Percentiles rank a stretch among this genome's conserved stretches.
These are phyloP conservation scores for Komagataella populi DNA, from an alignment of 805 yeast species.

Conservation along the genomic window DNA sequence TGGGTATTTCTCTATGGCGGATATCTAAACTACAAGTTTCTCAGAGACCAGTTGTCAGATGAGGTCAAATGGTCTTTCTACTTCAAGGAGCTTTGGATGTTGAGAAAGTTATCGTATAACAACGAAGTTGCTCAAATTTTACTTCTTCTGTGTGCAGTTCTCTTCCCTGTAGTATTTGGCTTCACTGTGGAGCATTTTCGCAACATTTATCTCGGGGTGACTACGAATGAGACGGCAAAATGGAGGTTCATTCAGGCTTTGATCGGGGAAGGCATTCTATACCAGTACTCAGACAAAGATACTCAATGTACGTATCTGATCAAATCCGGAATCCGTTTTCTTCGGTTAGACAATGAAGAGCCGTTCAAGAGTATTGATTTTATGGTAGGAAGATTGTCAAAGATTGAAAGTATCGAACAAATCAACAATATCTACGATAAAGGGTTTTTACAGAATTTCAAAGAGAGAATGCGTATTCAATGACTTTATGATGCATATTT, in stretches of 20 bases:
- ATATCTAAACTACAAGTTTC: constrained; percentile 16
- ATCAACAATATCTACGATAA: constrained; percentile 32
- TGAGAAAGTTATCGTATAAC: constrained; percentile 15
- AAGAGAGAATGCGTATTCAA: constrained; percentile 16
- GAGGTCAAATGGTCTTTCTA: constrained; percentile 6
- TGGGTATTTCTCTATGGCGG: constrained; percentile 25
- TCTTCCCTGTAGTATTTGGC: constrained; percentile 21
- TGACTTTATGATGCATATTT: neutral
- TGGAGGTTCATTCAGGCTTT: constrained; percentile 37
- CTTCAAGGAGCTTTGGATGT: constrained; percentile 9
- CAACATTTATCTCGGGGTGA: constrained; percentile 38
- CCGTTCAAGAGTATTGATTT: neutral
- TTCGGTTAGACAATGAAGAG: neutral
- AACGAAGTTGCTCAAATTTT: constrained; percentile 29
- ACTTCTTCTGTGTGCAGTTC: constrained; percentile 22
- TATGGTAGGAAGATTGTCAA: neutral
- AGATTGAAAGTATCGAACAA: constrained; percentile 6
- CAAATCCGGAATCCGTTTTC: neutral
- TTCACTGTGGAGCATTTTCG: constrained; percentile 28
- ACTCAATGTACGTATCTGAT: constrained; percentile 12
- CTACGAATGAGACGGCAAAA: constrained; percentile 41
- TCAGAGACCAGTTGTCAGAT: constrained; percentile 2
- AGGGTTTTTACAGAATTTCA: constrained; percentile 30
- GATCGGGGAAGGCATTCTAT: constrained; percentile 16
- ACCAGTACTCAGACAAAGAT: constrained; percentile 6